phyloP scores from a whole-genome alignment of 768 basidiomycete species.

The Hygrocybe punicea region DNA sequence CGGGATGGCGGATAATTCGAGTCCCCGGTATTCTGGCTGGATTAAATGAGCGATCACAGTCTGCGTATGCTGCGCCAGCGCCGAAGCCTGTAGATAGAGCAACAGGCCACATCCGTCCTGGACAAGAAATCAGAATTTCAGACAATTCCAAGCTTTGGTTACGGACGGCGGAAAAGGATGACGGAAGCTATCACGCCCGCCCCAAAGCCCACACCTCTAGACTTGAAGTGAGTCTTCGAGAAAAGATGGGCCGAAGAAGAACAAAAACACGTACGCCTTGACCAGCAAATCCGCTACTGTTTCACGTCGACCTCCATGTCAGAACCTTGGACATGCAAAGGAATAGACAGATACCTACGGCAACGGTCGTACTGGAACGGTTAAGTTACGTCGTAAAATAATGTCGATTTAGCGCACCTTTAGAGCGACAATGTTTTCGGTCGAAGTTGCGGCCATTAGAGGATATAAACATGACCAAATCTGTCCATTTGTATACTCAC shows the following conservation, averaged over 20 bases:
- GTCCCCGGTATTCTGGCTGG: slow-evolving; percentile 84
- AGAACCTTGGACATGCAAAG: slow-evolving; percentile 9
- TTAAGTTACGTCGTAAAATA: neutral
- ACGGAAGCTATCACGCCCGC: slow-evolving; percentile 86
- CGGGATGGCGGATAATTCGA: slow-evolving; percentile 53
- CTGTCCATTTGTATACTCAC: neutral
- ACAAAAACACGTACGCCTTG: slow-evolving; percentile 61
- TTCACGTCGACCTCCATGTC: neutral
- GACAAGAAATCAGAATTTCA: slow-evolving; percentile 1
- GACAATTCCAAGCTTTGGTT: slow-evolving; percentile 3
- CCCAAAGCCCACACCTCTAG: slow-evolving; percentile 83
- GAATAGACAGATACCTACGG: slow-evolving; percentile 47
- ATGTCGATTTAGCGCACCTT: slow-evolving; percentile 59
- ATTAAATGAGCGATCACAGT: slow-evolving; percentile 93
- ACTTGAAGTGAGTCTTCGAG: slow-evolving; percentile 9
- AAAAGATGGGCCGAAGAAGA: neutral
- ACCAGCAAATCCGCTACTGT: slow-evolving; percentile 67
- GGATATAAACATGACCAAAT: neutral
- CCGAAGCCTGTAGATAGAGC: slow-evolving; percentile 85
- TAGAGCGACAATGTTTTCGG: slow-evolving; percentile 85
- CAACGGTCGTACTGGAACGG: slow-evolving; percentile 74
- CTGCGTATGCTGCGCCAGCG: slow-evolving; percentile 80
- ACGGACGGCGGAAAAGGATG: slow-evolving; percentile 87
- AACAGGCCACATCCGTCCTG: slow-evolving; percentile 92
- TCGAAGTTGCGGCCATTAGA: slow-evolving; percentile 58